phyloP scores from a whole-genome alignment of 768 basidiomycete species.

The Rhizopogon vesiculosus region DNA sequence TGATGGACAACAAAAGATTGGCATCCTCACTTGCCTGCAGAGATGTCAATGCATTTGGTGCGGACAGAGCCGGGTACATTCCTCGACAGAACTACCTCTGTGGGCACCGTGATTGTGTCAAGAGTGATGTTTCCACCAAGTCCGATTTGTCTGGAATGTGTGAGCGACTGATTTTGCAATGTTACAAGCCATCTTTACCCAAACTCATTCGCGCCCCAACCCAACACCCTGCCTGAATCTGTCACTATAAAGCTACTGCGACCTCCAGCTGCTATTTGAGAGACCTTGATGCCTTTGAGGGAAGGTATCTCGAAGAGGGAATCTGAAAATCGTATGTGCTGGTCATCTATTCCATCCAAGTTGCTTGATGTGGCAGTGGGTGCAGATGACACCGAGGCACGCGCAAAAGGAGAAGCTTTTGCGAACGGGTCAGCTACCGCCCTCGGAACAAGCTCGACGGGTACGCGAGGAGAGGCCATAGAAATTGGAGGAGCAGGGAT shows the following conservation, averaged over 20 bases:
- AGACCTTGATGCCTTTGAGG: conserved; percentile 56
- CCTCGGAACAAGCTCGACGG: conserved; percentile 55
- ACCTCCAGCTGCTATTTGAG: conserved; percentile 68
- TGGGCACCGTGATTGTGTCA: conserved; percentile 73
- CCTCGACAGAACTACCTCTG: conserved; percentile 75
- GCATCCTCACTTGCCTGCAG: conserved; percentile 45
- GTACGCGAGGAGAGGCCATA: conserved; percentile 24
- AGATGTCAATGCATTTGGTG: conserved; percentile 60
- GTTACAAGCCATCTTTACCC: conserved; percentile 43
- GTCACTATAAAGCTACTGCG: conserved; percentile 74
- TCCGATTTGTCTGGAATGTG: conserved; percentile 65
- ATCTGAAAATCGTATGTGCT: conserved; percentile 60
- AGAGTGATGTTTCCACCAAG: conserved; percentile 59
- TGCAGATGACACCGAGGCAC: conserved; percentile 12
- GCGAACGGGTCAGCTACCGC: conserved; percentile 46
- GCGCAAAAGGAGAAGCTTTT: conserved; percentile 39
- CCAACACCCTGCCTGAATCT: conserved; percentile 66
- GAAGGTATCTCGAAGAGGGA: conserved; percentile 74
- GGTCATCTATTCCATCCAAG: conserved; percentile 25
- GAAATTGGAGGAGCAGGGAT: conserved; percentile 30
- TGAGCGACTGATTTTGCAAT: conserved; percentile 1
- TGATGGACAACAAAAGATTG: not conserved
- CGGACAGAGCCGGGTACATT: conserved; percentile 42
- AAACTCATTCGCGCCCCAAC: conserved; percentile 86
- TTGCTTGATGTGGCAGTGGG: conserved; percentile 23